A percentile compares a stretch with the other conserved stretches of the same genome.
phyloP scores from a whole-genome alignment of 352 stramenopile genomes.

The Phytophthora europaea region DNA sequence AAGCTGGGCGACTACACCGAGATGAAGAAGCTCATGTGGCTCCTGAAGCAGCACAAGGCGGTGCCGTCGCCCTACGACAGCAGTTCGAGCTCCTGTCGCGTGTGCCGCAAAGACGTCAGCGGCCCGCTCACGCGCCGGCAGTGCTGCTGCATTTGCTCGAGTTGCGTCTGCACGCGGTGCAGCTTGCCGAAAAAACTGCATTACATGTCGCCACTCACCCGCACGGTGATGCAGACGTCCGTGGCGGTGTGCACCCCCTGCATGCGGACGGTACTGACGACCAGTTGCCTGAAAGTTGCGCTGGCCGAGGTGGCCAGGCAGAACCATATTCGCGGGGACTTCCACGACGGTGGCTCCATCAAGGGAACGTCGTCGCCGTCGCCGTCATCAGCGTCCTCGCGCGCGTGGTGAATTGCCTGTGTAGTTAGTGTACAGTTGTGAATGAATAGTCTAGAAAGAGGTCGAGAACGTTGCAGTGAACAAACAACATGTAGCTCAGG shows the following conservation, averaged over 20 bases:
- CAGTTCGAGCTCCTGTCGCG: constrained; percentile 24
- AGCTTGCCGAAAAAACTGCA: constrained; percentile 39
- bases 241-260: constrained; percentile 44
- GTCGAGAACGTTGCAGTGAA: background rate
- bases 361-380: constrained; percentile 29
- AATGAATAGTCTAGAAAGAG: constrained; percentile 4
- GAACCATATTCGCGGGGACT: constrained; percentile 1
- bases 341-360: constrained; percentile 24
- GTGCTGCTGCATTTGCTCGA: constrained; percentile 37
- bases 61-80: constrained; percentile 1
- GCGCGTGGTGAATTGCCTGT: constrained; percentile 17
- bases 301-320: constrained; percentile 21
- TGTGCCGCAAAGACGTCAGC: constrained; percentile 39
- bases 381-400: constrained; percentile 19
- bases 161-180: constrained; percentile 34
- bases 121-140: constrained; percentile 23
- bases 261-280: constrained; percentile 32
- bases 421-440: constrained; percentile 10
- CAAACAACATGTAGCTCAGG: background rate
- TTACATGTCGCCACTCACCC: constrained; percentile 43
- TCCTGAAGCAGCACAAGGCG: constrained; percentile 35
- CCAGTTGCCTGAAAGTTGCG: constrained; percentile 36
- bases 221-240: constrained; percentile 28
- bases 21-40: constrained; percentile 48
- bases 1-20: constrained; percentile 45